Base-by-base conservation (phyloP, 1,284 basidiomycete species). In the Hortiboletus rubellus region DNA sequence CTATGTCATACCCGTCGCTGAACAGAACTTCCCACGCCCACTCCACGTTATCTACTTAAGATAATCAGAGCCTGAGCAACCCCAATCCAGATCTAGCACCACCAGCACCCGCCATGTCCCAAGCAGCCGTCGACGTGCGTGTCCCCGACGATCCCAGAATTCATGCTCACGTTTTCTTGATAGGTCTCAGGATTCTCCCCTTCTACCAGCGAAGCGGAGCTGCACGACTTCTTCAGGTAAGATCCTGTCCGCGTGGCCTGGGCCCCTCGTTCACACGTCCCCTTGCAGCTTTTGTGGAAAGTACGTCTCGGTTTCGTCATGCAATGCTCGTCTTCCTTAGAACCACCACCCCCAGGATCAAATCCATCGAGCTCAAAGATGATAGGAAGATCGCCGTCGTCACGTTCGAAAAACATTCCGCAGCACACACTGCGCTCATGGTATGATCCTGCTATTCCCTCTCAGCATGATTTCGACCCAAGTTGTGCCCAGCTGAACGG, bases 401-500 rank as follows among this genome's bases (percentile, higher is more conserved):
- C 59, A 71, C 82, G 55, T 94, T 92, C 64, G 87, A 89, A 71
- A 92, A 92, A 73, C 76, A 83, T 15, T 83, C 83, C 14, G 88
- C 92, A 2, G 91, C 87, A 10, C 87, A 86, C 72, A 94, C 92
- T 0, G 91, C 92, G 7, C 71, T 90, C 42, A 90, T 92, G 87
- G 85, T 85, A 59, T 18, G 38, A 3, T 40, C 15, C 7, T 9
- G 3, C 38, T 7, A 38, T 38, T 17, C 10, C 10, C 38, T 5
- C 10, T 7, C 34, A 27, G 10, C 7, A 10, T 14, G 9, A 18
- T 27, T 17, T 8, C 45, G 42, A 55, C 47, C 12, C 40, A 55
- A 54, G 46, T 54, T 45, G 54, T 61, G 27, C 65, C 7, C 53
- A 89, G 87, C 76, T 92, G 50, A 87, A 89, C 66, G 90, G 85